These are phyloP conservation scores for Acrasis kona DNA, from an alignment of 78 protist species.

Conservation along the genomic window DNA sequence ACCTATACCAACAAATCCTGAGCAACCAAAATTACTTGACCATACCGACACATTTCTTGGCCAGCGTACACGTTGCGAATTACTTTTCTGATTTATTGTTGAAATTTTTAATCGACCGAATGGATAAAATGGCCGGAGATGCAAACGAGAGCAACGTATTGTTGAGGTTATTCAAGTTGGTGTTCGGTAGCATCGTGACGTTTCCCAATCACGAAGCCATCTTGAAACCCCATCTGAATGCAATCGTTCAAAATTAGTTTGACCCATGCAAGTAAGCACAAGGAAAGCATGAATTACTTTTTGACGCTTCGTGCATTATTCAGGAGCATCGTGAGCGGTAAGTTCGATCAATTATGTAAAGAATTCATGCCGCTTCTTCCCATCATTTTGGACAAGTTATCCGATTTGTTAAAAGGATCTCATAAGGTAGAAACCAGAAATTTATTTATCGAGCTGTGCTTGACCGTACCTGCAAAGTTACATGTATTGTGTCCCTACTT, in stretches of 20 bases:
- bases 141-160: conserved; percentile 13
- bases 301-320: conserved; percentile 50
- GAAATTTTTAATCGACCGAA: conserved; percentile 24
- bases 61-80: conserved; percentile 18
- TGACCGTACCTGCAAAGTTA: conserved; percentile 77
- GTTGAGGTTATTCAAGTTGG: conserved; percentile 58
- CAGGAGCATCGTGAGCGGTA: conserved; percentile 57
- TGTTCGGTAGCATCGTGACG: conserved; percentile 45
- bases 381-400: conserved; percentile 45
- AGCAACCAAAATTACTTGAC: conserved; percentile 38
- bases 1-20: conserved; percentile 31
- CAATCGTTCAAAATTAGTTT: conserved; percentile 24
- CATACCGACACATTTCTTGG: conserved; percentile 70
- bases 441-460: conserved; percentile 71
- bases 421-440: conserved; percentile 28
- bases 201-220: conserved; percentile 55
- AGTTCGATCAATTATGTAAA: conserved; percentile 55
- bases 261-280: neutral
- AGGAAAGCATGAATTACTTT: conserved; percentile 34
- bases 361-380: conserved; percentile 68
- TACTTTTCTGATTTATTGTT: conserved; percentile 41
- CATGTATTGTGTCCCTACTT: conserved; percentile 58
- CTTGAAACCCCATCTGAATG: conserved; percentile 46
- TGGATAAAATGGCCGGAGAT: conserved; percentile 12
- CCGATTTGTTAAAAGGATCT: conserved; percentile 18